A percentile compares a stretch with the other conserved stretches of the same genome.
phyloP scores from a whole-genome alignment of 2,329 filamentous ascomycete species.

The Acarospora socialis region DNA sequence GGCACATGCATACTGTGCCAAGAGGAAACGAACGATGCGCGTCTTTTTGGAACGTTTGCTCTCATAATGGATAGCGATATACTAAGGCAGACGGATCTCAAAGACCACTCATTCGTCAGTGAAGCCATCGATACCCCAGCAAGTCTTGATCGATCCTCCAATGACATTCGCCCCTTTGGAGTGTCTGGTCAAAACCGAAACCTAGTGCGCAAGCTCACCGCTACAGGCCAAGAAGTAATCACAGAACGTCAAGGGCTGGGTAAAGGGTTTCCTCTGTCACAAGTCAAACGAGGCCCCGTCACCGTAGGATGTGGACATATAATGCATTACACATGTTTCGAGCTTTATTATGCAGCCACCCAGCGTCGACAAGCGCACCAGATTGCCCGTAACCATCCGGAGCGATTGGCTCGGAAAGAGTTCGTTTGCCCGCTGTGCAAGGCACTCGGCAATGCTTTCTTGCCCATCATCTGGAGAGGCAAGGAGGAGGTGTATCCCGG shows the following conservation, averaged over 20 bases:
- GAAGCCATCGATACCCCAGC: slow-evolving; percentile 67
- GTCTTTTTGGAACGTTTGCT: slow-evolving; percentile 85
- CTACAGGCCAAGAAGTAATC: slow-evolving; percentile 54
- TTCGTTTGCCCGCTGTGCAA: slow-evolving; percentile 97
- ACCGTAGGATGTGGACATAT: slow-evolving; percentile 91
- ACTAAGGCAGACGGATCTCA: slow-evolving; percentile 69
- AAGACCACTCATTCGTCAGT: slow-evolving; percentile 68
- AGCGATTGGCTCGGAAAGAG: slow-evolving; percentile 63
- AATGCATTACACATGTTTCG: slow-evolving; percentile 96
- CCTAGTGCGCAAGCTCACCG: slow-evolving; percentile 59
- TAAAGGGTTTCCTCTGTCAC: slow-evolving; percentile 66
- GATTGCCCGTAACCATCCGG: slow-evolving; percentile 87
- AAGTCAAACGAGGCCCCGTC: slow-evolving; percentile 59
- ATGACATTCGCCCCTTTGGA: slow-evolving; percentile 74
- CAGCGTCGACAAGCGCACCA: slow-evolving; percentile 75
- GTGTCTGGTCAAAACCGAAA: slow-evolving; percentile 76
- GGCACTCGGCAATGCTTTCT: slow-evolving; percentile 83
- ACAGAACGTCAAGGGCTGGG: slow-evolving; percentile 71
- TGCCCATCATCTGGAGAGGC: slow-evolving; percentile 91
- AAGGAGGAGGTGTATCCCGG: slow-evolving; percentile 74
- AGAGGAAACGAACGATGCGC: slow-evolving; percentile 81
- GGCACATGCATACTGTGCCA: slow-evolving; percentile 94
- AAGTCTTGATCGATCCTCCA: slow-evolving; percentile 73
- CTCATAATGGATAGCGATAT: slow-evolving; percentile 77
- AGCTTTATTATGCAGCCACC: slow-evolving; percentile 76